phyloP scores from a whole-genome alignment of 192 early-diverging fungal species.

The Backusella liffmaniae region DNA sequence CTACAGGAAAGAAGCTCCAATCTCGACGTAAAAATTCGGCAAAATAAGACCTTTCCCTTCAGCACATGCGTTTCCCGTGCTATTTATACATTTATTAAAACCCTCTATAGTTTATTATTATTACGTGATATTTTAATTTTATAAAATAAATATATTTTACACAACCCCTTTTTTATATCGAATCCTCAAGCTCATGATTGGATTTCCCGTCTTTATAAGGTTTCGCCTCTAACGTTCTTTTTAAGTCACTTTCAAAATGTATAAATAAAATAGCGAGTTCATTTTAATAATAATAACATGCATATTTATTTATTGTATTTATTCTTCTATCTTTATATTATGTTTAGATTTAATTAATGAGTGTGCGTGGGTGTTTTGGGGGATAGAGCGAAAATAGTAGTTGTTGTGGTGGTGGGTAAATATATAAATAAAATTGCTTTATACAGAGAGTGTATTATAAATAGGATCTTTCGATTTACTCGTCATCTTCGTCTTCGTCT shows the following conservation, averaged over 20 bases:
- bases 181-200: too few relatives aligned
- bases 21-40: conserved; percentile 7
- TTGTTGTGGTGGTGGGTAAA: not conserved
- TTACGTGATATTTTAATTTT: not conserved
- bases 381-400: not conserved
- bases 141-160: too few relatives aligned
- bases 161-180: too few relatives aligned
- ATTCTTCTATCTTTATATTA: not conserved
- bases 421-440: conserved; percentile 2
- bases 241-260: not conserved
- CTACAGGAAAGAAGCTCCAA: not conserved
- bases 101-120: not conserved
- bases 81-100: not conserved
- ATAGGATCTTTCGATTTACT: conserved; percentile 24
- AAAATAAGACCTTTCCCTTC: not conserved
- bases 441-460: conserved; percentile 3
- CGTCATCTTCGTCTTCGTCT: conserved; percentile 54
- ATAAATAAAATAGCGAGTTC: not conserved
- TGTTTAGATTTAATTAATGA: not conserved
- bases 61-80: not conserved
- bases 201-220: too few relatives aligned
- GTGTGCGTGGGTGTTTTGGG: not conserved
- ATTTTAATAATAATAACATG: not conserved
- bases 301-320: not conserved
- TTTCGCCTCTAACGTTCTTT: too few relatives aligned